Evolutionary conservation across 768 basidiomycete genomes (phyloP).

Genomic region (Mycena latifolia): DNA sequence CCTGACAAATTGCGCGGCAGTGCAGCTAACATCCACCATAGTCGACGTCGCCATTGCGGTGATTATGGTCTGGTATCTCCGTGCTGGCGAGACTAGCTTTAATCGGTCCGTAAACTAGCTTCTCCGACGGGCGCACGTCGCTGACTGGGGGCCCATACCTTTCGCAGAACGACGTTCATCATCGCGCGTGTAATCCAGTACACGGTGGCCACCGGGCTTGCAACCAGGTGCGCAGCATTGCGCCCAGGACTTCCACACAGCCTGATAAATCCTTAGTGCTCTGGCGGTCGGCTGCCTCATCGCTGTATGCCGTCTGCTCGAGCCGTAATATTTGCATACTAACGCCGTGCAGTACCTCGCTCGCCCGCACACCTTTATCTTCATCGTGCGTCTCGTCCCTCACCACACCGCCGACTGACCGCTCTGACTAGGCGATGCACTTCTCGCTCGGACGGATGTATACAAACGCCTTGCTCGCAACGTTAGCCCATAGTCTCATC

Average conservation of each 20-base stretch:
- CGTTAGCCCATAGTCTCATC: too few relatives aligned
- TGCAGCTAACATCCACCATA: too few relatives aligned
- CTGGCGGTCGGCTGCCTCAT: conserved; percentile 29
- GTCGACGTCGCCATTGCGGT: conserved; percentile 28
- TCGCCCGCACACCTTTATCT: too few relatives aligned
- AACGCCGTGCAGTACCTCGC: too few relatives aligned
- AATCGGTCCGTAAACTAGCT: neutral
- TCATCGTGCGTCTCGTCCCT: conserved; percentile 33
- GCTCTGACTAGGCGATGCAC: conserved; percentile 39
- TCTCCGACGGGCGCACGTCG: neutral
- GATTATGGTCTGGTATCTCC: conserved; percentile 18
- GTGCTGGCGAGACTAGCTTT: too few relatives aligned
- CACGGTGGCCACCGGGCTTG: conserved; percentile 40
- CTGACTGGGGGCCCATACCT: too few relatives aligned
- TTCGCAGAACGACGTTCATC: conserved; percentile 34
- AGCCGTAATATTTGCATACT: too few relatives aligned
- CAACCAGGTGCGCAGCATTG: conserved; percentile 33
- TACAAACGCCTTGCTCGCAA: conserved; percentile 42
- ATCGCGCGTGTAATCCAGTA: conserved; percentile 35
- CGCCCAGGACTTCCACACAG: neutral
- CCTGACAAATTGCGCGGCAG: too few relatives aligned
- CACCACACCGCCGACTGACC: neutral
- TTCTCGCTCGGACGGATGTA: conserved; percentile 42
- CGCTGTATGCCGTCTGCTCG: conserved; percentile 36
- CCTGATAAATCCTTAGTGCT: conserved; percentile 6